Percentiles rank a stretch among this genome's conserved stretches.
Evolutionary conservation across 1,284 basidiomycete species (phyloP).

Genomic region (Ustilago tritici): DNA sequence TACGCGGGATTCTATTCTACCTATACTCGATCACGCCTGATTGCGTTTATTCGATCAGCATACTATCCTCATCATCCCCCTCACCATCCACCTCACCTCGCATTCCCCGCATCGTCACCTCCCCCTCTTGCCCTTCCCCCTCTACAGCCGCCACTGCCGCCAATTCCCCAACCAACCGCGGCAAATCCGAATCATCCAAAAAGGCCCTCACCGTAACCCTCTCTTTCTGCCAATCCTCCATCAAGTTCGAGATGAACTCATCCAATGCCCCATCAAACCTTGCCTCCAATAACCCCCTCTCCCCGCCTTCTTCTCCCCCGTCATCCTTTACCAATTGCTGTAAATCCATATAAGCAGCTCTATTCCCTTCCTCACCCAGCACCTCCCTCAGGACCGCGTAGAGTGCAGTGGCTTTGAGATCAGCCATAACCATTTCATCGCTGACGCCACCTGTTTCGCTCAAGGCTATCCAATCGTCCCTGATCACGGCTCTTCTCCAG

Average conservation of each 20-base stretch:
- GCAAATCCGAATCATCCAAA: slow-evolving; percentile 41
- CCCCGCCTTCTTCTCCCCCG: neutral
- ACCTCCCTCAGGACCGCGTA: slow-evolving; percentile 36
- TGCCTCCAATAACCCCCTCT: slow-evolving; percentile 18
- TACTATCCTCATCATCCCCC: slow-evolving; percentile 17
- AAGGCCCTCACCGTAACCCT: slow-evolving; percentile 17
- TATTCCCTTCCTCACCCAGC: slow-evolving; percentile 15
- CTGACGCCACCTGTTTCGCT: slow-evolving; percentile 46
- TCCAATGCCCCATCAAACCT: slow-evolving; percentile 11
- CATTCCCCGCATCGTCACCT: neutral
- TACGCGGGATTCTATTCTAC: too few species aligned
- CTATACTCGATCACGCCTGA: too few species aligned
- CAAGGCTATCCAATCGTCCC: slow-evolving; percentile 75
- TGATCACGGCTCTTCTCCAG: slow-evolving; percentile 87
- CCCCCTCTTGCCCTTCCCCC: neutral
- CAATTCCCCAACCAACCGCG: slow-evolving; percentile 29
- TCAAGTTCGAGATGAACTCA: slow-evolving; percentile 15
- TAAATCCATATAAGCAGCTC: slow-evolving; percentile 8
- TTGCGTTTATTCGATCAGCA: slow-evolving; percentile 17
- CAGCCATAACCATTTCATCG: slow-evolving; percentile 46
- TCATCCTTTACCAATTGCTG: slow-evolving; percentile 8
- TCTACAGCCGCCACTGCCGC: slow-evolving; percentile 24
- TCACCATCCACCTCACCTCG: neutral
- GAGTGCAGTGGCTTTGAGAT: slow-evolving; percentile 41
- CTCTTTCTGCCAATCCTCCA: slow-evolving; percentile 28